phyloP scores from a whole-genome alignment of 352 stramenopile genomes.

The Globisporangium paddicum region DNA sequence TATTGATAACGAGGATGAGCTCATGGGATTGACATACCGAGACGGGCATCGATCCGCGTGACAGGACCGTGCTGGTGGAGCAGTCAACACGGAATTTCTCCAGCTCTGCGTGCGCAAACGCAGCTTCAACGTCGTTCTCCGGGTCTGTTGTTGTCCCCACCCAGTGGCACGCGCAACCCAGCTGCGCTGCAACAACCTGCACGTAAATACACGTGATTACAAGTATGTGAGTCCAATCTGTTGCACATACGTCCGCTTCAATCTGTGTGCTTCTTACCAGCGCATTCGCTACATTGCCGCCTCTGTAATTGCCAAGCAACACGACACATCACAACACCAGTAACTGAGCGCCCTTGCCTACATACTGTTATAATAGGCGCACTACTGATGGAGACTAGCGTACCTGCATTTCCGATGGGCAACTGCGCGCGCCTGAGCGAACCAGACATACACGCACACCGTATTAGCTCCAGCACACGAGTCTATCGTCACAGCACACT shows the following conservation, averaged over 20 bases:
- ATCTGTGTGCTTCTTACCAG: conserved; percentile 23
- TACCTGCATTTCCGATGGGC: conserved; percentile 44
- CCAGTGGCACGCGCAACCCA: conserved; percentile 49
- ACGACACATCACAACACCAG: neutral
- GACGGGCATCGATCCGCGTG: conserved; percentile 47
- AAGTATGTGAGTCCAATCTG: neutral
- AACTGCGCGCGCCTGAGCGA: conserved; percentile 39
- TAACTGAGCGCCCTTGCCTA: too few species aligned
- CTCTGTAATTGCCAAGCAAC: conserved; percentile 17
- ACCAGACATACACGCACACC: neutral
- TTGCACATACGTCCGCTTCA: neutral
- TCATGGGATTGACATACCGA: conserved; percentile 45
- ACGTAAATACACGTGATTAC: neutral
- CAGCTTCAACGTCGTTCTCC: conserved; percentile 39
- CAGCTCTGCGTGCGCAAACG: conserved; percentile 47
- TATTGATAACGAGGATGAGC: too few species aligned
- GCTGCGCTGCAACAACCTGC: conserved; percentile 56
- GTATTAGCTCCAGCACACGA: neutral
- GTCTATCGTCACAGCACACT: neutral
- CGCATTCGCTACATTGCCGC: conserved; percentile 62
- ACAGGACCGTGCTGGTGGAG: conserved; percentile 28
- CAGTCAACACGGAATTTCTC: conserved; percentile 41
- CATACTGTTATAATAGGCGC: too few species aligned
- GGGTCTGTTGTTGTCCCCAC: conserved; percentile 59
- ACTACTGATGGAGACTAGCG: too few species aligned